Conservation (phyloP, 2,329 filamentous ascomycete species). For the Chaetomiaceae sp. region DNA sequence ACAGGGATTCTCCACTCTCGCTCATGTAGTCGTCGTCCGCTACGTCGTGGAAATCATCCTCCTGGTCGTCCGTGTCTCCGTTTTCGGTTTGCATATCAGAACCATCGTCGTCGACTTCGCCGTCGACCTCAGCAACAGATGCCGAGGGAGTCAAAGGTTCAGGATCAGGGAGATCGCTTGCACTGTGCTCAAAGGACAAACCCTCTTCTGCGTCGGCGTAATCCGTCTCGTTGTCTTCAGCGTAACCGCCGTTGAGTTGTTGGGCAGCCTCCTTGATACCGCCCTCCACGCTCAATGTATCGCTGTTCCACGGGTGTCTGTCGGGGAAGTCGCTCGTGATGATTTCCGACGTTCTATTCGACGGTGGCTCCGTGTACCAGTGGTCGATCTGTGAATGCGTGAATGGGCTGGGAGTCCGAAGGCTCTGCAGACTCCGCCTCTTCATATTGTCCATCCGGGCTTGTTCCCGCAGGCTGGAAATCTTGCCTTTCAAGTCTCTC, state of each 20-base stretch:
- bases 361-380: slow-evolving; percentile 40
- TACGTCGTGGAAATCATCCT: slow-evolving; percentile 33
- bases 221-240: slow-evolving; percentile 29
- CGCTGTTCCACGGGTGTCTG: slow-evolving; percentile 32
- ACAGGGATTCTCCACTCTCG: slow-evolving; percentile 60
- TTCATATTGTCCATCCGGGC: slow-evolving; percentile 75
- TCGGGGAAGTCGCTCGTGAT: slow-evolving; percentile 11
- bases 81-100: slow-evolving; percentile 42
- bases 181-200: slow-evolving; percentile 25
- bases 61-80: slow-evolving; percentile 29
- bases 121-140: slow-evolving; percentile 24
- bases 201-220: slow-evolving; percentile 29
- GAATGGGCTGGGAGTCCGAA: slow-evolving; percentile 74
- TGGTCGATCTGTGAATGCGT: slow-evolving; percentile 62
- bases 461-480: slow-evolving; percentile 73
- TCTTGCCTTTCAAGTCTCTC: slow-evolving; percentile 78
- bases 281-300: slow-evolving; percentile 29
- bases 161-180: slow-evolving; percentile 7
- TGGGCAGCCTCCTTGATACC: slow-evolving; percentile 21
- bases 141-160: slow-evolving; percentile 12
- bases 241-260: slow-evolving; percentile 11
- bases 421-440: slow-evolving; percentile 69
- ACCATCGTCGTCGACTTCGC: slow-evolving; percentile 35
- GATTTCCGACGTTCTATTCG: slow-evolving; percentile 23
- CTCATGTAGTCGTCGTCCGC: slow-evolving; percentile 46